phyloP scores from a whole-genome alignment of 129 eudicot species.

The Deinandra increscens region DNA sequence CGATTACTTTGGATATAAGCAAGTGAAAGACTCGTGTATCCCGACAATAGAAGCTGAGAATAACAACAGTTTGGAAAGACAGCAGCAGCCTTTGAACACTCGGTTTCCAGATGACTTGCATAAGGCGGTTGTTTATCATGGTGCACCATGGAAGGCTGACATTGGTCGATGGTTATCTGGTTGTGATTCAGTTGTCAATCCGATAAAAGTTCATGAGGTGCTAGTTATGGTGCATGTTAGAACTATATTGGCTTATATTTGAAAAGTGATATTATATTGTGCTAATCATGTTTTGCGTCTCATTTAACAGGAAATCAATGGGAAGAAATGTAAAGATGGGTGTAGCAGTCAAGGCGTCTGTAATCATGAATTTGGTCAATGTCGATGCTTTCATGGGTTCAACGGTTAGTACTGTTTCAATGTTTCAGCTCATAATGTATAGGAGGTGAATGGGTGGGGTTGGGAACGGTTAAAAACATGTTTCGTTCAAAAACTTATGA shows the following conservation, averaged over 20 bases:
- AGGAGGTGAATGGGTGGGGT: not conserved
- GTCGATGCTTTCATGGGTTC: constrained; percentile 95
- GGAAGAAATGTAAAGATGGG: constrained; percentile 64
- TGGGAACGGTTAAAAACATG: not conserved
- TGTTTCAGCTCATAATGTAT: constrained; percentile 1
- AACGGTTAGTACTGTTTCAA: constrained; percentile 55
- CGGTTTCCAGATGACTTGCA: constrained; percentile 73
- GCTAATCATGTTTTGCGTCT: constrained; percentile 22
- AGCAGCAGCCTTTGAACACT: constrained; percentile 36
- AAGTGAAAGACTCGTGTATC: constrained; percentile 48
- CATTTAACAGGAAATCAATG: constrained; percentile 57
- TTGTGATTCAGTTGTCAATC: constrained; percentile 55
- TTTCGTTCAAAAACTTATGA: not conserved
- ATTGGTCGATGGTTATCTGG: constrained; percentile 89
- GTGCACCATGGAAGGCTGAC: constrained; percentile 96
- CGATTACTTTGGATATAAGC: constrained; percentile 53
- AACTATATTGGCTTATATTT: not conserved
- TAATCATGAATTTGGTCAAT: constrained; percentile 79
- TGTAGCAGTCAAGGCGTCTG: constrained; percentile 93
- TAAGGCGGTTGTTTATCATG: constrained; percentile 75
- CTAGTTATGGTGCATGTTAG: not conserved
- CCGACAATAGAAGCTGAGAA: constrained; percentile 29
- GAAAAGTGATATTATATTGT: not conserved
- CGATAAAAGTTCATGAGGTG: constrained; percentile 71
- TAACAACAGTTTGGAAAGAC: constrained; percentile 18